Percentiles rank a stretch among this genome's conserved stretches.
Evolutionary conservation across 2,329 filamentous ascomycete species (phyloP).

Genomic region (Coleophoma eucalyptorum): DNA sequence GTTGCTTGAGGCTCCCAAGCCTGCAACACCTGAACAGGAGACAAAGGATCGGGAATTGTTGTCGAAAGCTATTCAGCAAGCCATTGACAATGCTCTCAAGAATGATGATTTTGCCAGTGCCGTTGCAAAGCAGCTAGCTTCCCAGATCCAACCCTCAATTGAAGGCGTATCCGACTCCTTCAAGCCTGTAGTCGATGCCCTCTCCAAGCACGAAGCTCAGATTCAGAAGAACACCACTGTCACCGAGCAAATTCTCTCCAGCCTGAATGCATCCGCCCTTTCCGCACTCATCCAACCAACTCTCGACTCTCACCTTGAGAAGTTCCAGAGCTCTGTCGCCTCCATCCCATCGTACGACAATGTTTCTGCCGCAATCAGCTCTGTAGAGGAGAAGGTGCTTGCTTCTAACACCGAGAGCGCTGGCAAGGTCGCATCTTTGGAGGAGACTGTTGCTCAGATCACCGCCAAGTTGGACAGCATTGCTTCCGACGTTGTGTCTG

Average conservation of each 20-base stretch:
- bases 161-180: not conserved
- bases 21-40: slow-evolving; percentile 10
- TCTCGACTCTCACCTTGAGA: slow-evolving; percentile 8
- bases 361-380: slow-evolving; percentile 8
- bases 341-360: slow-evolving; percentile 1
- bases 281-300: slow-evolving; percentile 15
- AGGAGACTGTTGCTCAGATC: slow-evolving; percentile 20
- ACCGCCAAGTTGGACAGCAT: slow-evolving; percentile 21
- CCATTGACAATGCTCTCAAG: slow-evolving; percentile 18
- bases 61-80: slow-evolving; percentile 18
- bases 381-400: slow-evolving; percentile 18
- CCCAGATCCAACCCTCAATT: slow-evolving; percentile 20
- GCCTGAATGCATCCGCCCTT: not conserved
- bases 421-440: slow-evolving; percentile 20
- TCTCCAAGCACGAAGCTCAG: slow-evolving; percentile 1
- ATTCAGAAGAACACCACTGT: slow-evolving; percentile 4
- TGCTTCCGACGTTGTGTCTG: slow-evolving; percentile 15
- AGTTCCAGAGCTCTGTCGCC: not conserved
- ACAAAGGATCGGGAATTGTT: slow-evolving; percentile 17
- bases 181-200: not conserved
- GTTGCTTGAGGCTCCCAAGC: slow-evolving; percentile 1
- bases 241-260: slow-evolving; percentile 1
- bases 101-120: slow-evolving; percentile 22
- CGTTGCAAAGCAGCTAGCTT: slow-evolving; percentile 21
- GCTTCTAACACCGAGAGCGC: slow-evolving; percentile 16